A percentile compares a stretch with the other conserved stretches of the same genome.
Evolutionary conservation across 169 alveolate genomes (phyloP).

Genomic region (Theileria equi): DNA sequence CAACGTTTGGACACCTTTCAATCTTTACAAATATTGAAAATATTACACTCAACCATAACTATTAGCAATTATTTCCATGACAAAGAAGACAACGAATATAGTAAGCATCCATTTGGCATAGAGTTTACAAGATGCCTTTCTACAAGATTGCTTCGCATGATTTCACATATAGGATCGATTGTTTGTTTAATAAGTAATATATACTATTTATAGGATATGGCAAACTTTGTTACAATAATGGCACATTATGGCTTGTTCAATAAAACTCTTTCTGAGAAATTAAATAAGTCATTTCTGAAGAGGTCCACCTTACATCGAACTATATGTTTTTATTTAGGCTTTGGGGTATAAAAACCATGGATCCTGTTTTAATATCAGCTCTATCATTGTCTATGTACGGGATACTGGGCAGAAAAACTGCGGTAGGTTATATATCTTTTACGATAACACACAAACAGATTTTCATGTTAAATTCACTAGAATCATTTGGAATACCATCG

Average conservation of each 20-base stretch:
- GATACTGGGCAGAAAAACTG: not conserved
- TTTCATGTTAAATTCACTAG: too few relatives aligned
- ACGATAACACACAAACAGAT: too few relatives aligned
- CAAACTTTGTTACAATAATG: constrained; percentile 12
- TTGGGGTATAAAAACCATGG: not conserved
- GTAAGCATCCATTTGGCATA: constrained; percentile 23
- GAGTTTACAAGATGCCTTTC: constrained; percentile 12
- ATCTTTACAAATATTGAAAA: constrained; percentile 24
- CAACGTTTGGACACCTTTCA: constrained; percentile 37
- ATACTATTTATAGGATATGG: constrained; percentile 20
- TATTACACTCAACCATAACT: constrained; percentile 40
- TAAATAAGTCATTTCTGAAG: constrained; percentile 8
- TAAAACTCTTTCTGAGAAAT: not conserved
- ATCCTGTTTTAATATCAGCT: not conserved
- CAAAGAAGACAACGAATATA: too few relatives aligned
- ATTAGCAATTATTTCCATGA: constrained; percentile 5
- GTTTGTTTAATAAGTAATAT: constrained; percentile 13
- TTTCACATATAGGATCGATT: constrained; percentile 47
- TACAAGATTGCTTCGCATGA: constrained; percentile 23
- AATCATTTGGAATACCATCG: too few relatives aligned
- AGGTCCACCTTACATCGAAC: constrained; percentile 13
- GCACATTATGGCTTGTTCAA: constrained; percentile 23
- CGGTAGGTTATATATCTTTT: too few relatives aligned
- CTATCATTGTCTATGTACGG: constrained; percentile 5
- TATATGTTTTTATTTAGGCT: not conserved